Evolutionary conservation across 225 moss, liverwort and hornwort genomes (phyloP).

Genomic region (Climacium dendroides): DNA sequence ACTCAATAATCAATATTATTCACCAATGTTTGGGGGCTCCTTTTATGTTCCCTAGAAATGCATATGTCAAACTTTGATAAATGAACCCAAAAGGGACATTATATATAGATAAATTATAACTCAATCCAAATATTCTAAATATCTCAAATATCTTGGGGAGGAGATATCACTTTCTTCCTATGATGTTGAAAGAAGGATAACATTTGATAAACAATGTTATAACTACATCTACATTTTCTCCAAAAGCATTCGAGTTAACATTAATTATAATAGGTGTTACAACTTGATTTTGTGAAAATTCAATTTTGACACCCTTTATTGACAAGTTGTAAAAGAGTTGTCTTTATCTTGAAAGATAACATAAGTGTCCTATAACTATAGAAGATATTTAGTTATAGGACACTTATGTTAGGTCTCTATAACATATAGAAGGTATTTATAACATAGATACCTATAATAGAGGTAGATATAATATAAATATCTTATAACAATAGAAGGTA

Average conservation of each 20-base stretch:
- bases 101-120: background rate
- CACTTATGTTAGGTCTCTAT: too few relatives aligned
- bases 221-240: background rate
- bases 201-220: background rate
- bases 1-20: background rate
- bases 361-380: too few relatives aligned
- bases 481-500: too few relatives aligned
- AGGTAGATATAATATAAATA: too few relatives aligned
- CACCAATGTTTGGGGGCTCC: accelerated
- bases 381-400: too few relatives aligned
- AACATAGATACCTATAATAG: too few relatives aligned
- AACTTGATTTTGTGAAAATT: background rate
- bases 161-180: accelerated
- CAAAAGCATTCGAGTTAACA: background rate
- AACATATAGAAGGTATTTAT: too few relatives aligned
- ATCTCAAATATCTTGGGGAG: background rate
- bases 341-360: too few relatives aligned
- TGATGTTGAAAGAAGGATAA: background rate
- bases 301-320: background rate
- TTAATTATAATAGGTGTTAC: too few relatives aligned
- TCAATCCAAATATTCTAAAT: background rate
- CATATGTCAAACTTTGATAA: accelerated
- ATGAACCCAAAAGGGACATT: accelerated
- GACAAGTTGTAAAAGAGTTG: too few relatives aligned
- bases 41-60: background rate